Conservation (phyloP, 805 yeast genomes). For the Nakazawaea siamensis region DNA sequence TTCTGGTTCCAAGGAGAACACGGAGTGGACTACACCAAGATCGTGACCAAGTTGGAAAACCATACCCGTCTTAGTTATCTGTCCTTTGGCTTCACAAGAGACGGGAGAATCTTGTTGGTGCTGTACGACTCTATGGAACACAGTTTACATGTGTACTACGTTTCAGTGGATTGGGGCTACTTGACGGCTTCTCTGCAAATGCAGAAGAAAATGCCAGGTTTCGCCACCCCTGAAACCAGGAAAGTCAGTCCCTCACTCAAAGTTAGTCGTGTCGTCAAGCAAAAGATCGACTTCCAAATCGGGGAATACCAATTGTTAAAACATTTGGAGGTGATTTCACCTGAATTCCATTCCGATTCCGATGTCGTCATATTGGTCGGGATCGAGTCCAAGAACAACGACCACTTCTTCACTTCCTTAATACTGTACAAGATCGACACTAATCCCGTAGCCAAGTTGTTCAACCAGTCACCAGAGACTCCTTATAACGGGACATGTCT, state of each 20-base stretch:
- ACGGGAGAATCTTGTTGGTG: conserved; percentile 35
- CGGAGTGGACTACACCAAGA: conserved; percentile 46
- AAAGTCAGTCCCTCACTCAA: conserved; percentile 32
- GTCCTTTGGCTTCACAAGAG: conserved; percentile 44
- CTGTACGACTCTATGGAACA: conserved; percentile 28
- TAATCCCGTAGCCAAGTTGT: conserved; percentile 13
- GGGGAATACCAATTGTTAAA: conserved; percentile 19
- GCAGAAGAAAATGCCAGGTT: conserved; percentile 38
- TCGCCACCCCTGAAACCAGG: conserved; percentile 37
- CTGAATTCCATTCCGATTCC: conserved; percentile 32
- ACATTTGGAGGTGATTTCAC: conserved; percentile 36
- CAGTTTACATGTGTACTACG: conserved; percentile 30
- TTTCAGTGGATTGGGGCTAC: conserved; percentile 50
- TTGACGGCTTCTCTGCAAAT: conserved; percentile 37
- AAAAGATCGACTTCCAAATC: conserved; percentile 16
- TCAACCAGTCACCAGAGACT: neutral
- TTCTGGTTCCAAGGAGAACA: conserved; percentile 61
- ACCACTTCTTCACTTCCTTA: conserved; percentile 16
- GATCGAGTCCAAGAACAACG: conserved; percentile 22
- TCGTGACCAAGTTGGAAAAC: conserved; percentile 22
- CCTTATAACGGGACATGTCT: neutral
- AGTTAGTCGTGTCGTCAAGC: conserved; percentile 22
- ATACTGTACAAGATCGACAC: conserved; percentile 19
- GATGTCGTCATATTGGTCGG: conserved; percentile 37
- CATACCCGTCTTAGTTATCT: conserved; percentile 20